Evolutionary conservation across 192 early-diverging fungal genomes (phyloP).

Genomic region (Entomortierella chlamydospora): DNA sequence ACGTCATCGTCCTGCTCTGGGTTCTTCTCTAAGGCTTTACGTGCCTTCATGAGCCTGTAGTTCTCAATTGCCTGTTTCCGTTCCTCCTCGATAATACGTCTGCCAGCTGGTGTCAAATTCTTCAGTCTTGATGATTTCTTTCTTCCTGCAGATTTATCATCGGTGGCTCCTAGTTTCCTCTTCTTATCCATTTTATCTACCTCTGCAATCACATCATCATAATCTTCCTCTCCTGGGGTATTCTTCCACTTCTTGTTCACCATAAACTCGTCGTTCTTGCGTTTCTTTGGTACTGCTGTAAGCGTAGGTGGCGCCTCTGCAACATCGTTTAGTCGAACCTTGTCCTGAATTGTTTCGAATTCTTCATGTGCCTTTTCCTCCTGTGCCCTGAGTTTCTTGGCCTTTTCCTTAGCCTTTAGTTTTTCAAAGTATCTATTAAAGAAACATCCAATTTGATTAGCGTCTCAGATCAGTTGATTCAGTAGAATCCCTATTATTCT

Average conservation of each 20-base stretch:
- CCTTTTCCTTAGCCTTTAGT: slow-evolving; percentile 57
- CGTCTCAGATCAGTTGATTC: no score
- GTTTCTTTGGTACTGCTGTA: slow-evolving; percentile 59
- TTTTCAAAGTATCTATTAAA: slow-evolving; percentile 54
- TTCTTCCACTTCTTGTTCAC: slow-evolving; percentile 57
- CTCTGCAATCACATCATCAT: slow-evolving; percentile 41
- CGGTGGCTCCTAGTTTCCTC: slow-evolving; percentile 29
- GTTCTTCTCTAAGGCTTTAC: slow-evolving; percentile 34
- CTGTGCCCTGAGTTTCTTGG: slow-evolving; percentile 55
- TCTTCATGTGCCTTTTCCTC: slow-evolving; percentile 58
- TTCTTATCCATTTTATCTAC: slow-evolving; percentile 39
- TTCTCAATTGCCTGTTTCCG: slow-evolving; percentile 61
- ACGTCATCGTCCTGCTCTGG: slow-evolving; percentile 34
- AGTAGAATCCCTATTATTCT: no score
- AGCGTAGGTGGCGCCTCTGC: slow-evolving; percentile 66
- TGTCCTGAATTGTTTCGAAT: slow-evolving; percentile 65
- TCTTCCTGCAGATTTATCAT: slow-evolving; percentile 53
- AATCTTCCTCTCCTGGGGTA: slow-evolving; percentile 34
- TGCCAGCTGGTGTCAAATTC: slow-evolving; percentile 59
- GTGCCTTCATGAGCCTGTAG: slow-evolving; percentile 65
- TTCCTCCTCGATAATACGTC: slow-evolving; percentile 61
- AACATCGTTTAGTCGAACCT: slow-evolving; percentile 66
- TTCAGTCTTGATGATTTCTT: slow-evolving; percentile 55
- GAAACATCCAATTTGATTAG: background rate
- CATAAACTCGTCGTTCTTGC: slow-evolving; percentile 55